A percentile compares a stretch with the other conserved stretches of the same genome.
Evolutionary conservation across 352 stramenopile genomes (phyloP).

Genomic region (Pythium brassicae): DNA sequence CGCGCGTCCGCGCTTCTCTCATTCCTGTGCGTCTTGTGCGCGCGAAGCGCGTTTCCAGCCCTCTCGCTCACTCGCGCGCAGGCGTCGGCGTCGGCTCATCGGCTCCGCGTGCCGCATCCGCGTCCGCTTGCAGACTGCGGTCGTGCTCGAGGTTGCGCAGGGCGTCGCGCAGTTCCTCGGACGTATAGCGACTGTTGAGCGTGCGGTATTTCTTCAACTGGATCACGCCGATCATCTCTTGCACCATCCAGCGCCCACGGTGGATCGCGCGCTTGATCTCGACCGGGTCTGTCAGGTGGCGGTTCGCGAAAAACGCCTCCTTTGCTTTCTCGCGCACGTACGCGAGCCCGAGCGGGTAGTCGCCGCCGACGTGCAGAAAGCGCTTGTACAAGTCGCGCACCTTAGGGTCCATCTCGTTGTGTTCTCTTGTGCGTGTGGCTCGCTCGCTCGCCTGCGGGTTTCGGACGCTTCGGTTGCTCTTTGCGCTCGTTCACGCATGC

Average conservation of each 20-base stretch:
- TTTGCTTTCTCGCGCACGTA: conserved; percentile 93
- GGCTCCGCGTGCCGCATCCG: conserved; percentile 10
- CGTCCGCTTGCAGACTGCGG: conserved; percentile 32
- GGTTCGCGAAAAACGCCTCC: conserved; percentile 86
- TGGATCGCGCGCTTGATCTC: conserved; percentile 83
- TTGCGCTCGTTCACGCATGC: neutral
- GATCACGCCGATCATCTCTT: conserved; percentile 96
- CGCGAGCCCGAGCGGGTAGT: conserved; percentile 93
- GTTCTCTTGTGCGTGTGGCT: no score
- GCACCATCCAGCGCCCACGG: conserved; percentile 90
- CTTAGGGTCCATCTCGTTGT: conserved; percentile 82
- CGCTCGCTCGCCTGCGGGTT: no score
- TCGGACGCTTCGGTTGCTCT: neutral
- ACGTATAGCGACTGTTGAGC: conserved; percentile 91
- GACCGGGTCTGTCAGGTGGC: conserved; percentile 47
- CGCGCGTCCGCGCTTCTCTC: no score
- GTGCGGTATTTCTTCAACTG: conserved; percentile 97
- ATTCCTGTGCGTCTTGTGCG: no score
- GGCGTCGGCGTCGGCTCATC: neutral
- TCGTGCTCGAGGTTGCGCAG: conserved; percentile 12
- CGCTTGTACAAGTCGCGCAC: conserved; percentile 96
- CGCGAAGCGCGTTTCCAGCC: neutral
- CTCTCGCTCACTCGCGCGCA: neutral
- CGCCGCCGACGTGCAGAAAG: conserved; percentile 89
- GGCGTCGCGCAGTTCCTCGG: conserved; percentile 60